Evolutionary conservation across 352 stramenopile species (phyloP), one percentile per base, ranked within the genome.

Genomic region (Globisporangium paddicum): DNA sequence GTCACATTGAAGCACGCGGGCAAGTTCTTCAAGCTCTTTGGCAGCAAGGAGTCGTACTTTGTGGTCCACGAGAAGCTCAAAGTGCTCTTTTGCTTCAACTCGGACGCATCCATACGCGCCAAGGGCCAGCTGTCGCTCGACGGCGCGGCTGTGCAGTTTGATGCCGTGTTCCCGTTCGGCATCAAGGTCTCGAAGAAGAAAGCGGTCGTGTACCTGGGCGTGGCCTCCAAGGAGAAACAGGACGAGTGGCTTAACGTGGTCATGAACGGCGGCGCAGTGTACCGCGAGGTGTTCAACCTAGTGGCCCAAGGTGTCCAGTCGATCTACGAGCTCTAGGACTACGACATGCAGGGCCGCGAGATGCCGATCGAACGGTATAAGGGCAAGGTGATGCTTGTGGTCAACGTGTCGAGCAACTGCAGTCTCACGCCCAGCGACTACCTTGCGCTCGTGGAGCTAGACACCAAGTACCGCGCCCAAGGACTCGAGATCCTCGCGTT

Each of bases 301-400:
- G 55, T 58, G 26, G 46, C 45, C 11, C 57, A 62, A 26, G n/a
- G 55, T 16, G 52, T 59, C 44, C 67, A 67, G 44, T 66, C 65
- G 32, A 85, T 90, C 58, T 88, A 86, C 59, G 68, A 78, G 37
- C 54, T 86, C 10, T 44, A 64, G 8, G 78, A 86, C 41, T 58
- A 55, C 14, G 61, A 73, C 30, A 87, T 90, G 49, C 40, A 75
- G 46, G 67, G 69, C 2, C 71, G 68, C 25, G 66, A 72, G 23
- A 69, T 83, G 10, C 60, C 44, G 23, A 21, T 49, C 13, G 44
- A 49, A 21, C 28, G 28, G 44, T 49, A 49, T 23, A 49, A 49
- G 21, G 44, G 44, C 44, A 49, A 49, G 21, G 44, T 49, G 44
- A 5, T 49, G 23, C 44, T 49, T 5, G 32, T 68, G 35, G 62